These are phyloP conservation scores for Coelastrella sp. DNA, from an alignment of 139 green algal species.

Conservation along the genomic window DNA sequence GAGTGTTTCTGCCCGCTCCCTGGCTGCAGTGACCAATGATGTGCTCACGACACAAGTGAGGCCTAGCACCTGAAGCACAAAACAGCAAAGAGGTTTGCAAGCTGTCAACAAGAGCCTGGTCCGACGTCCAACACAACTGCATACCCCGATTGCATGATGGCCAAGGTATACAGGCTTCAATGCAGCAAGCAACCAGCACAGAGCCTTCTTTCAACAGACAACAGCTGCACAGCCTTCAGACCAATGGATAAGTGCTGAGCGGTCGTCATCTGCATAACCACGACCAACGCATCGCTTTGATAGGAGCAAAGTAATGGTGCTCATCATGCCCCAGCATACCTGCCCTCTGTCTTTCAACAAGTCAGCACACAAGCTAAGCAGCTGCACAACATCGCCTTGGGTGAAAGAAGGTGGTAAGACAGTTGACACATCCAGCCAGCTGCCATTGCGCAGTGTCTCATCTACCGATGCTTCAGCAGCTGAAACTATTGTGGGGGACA, in stretches of 20 bases:
- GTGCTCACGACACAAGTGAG: slow-evolving; percentile 62
- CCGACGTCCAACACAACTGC: not conserved
- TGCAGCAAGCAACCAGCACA: no score
- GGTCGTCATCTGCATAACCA: no score
- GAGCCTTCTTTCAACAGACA: no score
- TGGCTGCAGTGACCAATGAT: slow-evolving; percentile 54
- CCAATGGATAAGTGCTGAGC: no score
- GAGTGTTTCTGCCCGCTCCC: slow-evolving; percentile 48
- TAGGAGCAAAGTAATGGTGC: no score
- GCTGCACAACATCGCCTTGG: slow-evolving; percentile 52
- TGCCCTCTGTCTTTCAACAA: slow-evolving; percentile 26
- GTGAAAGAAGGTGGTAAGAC: slow-evolving; percentile 65
- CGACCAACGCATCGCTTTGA: no score
- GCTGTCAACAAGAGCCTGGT: no score
- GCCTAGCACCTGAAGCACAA: slow-evolving; percentile 51
- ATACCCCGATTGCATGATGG: no score
- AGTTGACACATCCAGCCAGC: slow-evolving; percentile 63
- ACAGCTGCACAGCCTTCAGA: no score
- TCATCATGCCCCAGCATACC: no score
- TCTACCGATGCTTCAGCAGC: slow-evolving; percentile 74
- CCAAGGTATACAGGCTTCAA: no score
- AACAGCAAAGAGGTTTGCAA: not conserved
- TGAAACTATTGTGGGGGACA: slow-evolving; percentile 66
- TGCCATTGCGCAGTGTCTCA: slow-evolving; percentile 56
- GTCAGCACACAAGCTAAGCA: slow-evolving; percentile 51